Evolutionary conservation across 129 eudicot genomes (phyloP), one percentile per base, ranked within the genome.

Genomic region (Pulicaria dysenterica): DNA sequence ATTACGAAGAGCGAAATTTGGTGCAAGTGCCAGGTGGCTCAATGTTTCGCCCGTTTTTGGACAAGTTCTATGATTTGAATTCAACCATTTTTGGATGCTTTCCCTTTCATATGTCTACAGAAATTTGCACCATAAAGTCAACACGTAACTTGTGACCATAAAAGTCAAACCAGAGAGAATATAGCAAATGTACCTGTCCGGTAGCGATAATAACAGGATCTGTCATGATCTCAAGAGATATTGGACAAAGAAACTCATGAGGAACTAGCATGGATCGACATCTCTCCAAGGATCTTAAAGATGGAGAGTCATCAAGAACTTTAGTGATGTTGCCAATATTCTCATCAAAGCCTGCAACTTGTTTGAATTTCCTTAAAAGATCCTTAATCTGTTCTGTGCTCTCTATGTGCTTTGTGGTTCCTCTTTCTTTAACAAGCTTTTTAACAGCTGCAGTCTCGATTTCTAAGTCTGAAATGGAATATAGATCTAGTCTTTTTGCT

Each of bases 191-290:
- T 84, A 89, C 96, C 96, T 89, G 96, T 60, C 96, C 96, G 0
- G 96, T 89, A 34, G 92, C 87, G 5, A 86, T 80, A 11, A 86
- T 86, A 61, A 89, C 92, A 67, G 96, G 96, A 73, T 89, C 96
- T 0, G 84, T 79, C 96, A 89, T 89, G 55, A 86, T 89, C 74
- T 89, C 96, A 64, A 89, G 81, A 5, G 89, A 79, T 67, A 89
- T 84, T 1, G 96, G 96, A 75, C 96, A 89, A 50, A 89, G 89
- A 51, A 89, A 89, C 45, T 89, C 96, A 69, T 89, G 84, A 54
- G 96, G 96, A 15, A 79, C 74, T 42, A 77, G 76, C 57, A 73
- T 67, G 13, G 88, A 79, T 12, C 76, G 73, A 76, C 87, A 78
- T 62, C 85, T 84, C 72, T 84, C 83, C 49, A 79, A 65, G 43